Evolutionary conservation across 352 stramenopile genomes (phyloP).

Genomic region (Pythium sp.): DNA sequence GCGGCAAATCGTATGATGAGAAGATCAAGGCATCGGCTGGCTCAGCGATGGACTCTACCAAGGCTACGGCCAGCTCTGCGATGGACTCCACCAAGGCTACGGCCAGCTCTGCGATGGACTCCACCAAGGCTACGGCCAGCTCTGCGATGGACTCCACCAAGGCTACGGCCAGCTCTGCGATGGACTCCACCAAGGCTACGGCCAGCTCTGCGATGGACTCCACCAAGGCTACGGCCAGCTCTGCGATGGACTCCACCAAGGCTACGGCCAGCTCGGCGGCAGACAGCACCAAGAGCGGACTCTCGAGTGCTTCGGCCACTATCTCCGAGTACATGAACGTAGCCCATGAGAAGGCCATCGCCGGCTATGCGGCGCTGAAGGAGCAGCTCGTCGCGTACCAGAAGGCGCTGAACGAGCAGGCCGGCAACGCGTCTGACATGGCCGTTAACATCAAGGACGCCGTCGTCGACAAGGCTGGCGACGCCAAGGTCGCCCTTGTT

Average conservation of each 20-base stretch:
- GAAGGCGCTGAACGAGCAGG: conserved; percentile 23
- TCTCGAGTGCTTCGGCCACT: conserved; percentile 19
- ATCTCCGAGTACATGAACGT: conserved; percentile 19
- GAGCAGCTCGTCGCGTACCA: conserved; percentile 26
- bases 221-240: no score
- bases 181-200: no score
- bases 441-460: conserved; percentile 1
- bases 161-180: no score
- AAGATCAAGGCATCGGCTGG: conserved; percentile 22
- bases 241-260: no score
- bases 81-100: no score
- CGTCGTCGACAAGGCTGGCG: conserved; percentile 5
- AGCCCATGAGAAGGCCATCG: conserved; percentile 31
- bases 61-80: no score
- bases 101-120: no score
- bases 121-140: no score
- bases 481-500: neutral
- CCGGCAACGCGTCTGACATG: conserved; percentile 2
- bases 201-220: no score
- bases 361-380: conserved; percentile 38
- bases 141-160: no score
- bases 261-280: neutral
- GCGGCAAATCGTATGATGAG: conserved; percentile 20
- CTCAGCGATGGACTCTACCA: no score
- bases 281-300: conserved; percentile 28